phyloP scores from a whole-genome alignment of 306 rosid genomes.

The Quercus variabilis region DNA sequence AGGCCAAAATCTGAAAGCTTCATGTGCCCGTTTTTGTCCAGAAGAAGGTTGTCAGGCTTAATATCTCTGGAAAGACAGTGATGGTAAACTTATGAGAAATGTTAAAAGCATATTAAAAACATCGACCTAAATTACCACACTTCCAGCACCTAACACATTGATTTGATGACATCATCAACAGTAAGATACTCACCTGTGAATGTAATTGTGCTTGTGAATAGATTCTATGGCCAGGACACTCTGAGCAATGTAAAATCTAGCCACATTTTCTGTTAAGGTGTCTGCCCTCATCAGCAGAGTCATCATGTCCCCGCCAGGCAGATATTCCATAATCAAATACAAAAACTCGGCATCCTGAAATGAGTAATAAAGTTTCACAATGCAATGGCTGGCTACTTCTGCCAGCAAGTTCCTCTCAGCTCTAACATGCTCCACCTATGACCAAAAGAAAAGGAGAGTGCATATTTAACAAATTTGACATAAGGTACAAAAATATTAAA shows the following conservation, averaged over 20 bases:
- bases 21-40: constrained; percentile 96
- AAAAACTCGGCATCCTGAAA: constrained; percentile 92
- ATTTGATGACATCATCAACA: constrained; percentile 14
- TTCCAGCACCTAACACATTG: constrained; percentile 15
- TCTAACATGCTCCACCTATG: constrained; percentile 95
- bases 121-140: background rate
- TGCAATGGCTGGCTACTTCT: constrained; percentile 98
- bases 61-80: constrained; percentile 68
- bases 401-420: constrained; percentile 99
- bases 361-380: constrained; percentile 96
- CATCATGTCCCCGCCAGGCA: constrained; percentile 99
- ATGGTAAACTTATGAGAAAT: constrained; percentile 19
- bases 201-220: constrained; percentile 91
- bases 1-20: constrained; percentile 99
- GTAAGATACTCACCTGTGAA: constrained; percentile 68
- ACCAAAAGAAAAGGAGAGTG: constrained; percentile 4
- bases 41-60: constrained; percentile 93
- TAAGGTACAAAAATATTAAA: background rate
- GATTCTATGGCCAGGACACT: constrained; percentile 97
- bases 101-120: constrained; percentile 7
- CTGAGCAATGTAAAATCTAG: constrained; percentile 94
- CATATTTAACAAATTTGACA: background rate
- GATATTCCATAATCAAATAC: constrained; percentile 96
- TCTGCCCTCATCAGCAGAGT: constrained; percentile 96
- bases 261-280: constrained; percentile 76